Evolutionary conservation across 2,329 filamentous ascomycete genomes (phyloP).

Genomic region (Arthrinium phaeospermum): DNA sequence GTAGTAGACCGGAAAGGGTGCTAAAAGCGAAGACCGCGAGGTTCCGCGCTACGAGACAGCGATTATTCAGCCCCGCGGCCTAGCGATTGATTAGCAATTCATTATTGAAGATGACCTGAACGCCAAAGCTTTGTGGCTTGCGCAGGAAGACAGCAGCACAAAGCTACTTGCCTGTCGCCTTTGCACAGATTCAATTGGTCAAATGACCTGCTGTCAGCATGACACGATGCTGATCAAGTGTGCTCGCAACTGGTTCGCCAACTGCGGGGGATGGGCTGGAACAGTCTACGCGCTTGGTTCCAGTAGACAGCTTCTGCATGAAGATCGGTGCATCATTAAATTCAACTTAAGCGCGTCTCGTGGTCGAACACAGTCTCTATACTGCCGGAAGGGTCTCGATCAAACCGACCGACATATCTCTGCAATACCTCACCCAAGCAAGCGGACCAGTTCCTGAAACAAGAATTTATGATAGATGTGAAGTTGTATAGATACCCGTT

Average conservation of each 20-base stretch:
- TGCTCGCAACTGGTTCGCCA: background rate
- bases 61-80: background rate
- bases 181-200: background rate
- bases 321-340: background rate
- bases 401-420: background rate
- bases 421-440: background rate
- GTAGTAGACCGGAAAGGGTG: background rate
- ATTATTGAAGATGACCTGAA: background rate
- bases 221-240: background rate
- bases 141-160: background rate
- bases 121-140: background rate
- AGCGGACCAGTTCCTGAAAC: background rate
- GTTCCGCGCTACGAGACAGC: background rate
- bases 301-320: background rate
- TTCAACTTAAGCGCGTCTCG: background rate
- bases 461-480: background rate
- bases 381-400: background rate
- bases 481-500: background rate
- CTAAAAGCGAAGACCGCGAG: constrained; percentile 6
- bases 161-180: background rate
- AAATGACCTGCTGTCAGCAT: background rate
- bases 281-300: background rate
- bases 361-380: background rate
- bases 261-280: background rate
- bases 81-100: constrained; percentile 9